Evolutionary conservation across 2,329 filamentous ascomycete species (phyloP), one percentile per base, ranked within the genome.

Genomic region (Exophiala sideris): DNA sequence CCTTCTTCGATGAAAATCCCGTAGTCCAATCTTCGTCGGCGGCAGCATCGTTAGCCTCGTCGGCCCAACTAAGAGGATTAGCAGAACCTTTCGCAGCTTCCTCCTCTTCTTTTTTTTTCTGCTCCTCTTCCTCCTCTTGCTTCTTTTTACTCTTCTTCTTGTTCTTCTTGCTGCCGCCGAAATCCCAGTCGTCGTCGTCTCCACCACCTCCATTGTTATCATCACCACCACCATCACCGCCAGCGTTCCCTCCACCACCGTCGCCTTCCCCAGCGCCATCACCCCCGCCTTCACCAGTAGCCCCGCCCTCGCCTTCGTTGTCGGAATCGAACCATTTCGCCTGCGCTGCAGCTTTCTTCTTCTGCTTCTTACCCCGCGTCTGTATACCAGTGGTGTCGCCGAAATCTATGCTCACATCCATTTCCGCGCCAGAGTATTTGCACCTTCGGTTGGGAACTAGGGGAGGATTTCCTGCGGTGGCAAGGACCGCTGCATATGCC

Each of bases 11-110:
- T 8, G 71, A 67, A 63, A 80, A 80, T 12, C 70, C 71, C 32
- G 69, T 57, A 3, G 62, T 76, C 77, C 79, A 85, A 1, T 74
- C 73, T 62, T 80, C 81, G 21, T 79, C 79, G 4, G 68, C 69
- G 52, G 74, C 72, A 11, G 69, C 69, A 29, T 69, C 71, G 48
- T 64, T 68, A 3, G 61, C 60, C 34, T 74, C 71, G 50, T 76
- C 73, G 47, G 73, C 73, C 75, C 75, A 77, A 62, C 69, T 74
- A 41, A 77, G 68, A 53, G 62, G 57, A 63, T 68, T 56, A 10
- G 52, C 54, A 39, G 66, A 29, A 29, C 24, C 65, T 44, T 67
- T 67, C 40, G 68, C 67, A 20, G 66, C 68, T 21, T 62, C 64
- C 50, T 64, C 69, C 24, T 67, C 66, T 50, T 72, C 68, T 54